Percentiles rank a stretch among this genome's conserved stretches.
Evolutionary conservation across 139 green algal genomes (phyloP).

Genomic region (Penium margaritaceum): DNA sequence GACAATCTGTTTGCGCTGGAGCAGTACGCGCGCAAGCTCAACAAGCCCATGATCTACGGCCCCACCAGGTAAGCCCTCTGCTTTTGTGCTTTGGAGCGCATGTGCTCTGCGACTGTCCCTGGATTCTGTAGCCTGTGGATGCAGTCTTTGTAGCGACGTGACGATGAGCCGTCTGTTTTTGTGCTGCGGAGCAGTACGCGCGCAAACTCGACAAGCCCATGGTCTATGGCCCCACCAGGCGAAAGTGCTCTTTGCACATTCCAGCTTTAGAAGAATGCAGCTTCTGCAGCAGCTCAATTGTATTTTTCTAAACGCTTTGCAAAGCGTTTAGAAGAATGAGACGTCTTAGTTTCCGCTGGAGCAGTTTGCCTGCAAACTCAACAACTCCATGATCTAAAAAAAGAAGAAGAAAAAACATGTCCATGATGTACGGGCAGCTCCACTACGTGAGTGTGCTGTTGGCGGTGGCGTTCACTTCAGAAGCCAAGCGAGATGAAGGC

Average conservation of each 20-base stretch:
- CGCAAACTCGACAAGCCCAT: slow-evolving; percentile 72
- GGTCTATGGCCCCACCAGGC: slow-evolving; percentile 86
- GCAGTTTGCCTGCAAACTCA: not conserved
- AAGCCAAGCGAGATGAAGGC: no score
- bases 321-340: no score
- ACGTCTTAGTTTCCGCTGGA: not conserved
- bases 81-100: no score
- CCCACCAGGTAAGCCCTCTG: slow-evolving; percentile 69
- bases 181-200: slow-evolving; percentile 87
- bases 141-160: no score
- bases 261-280: not conserved
- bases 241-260: not conserved
- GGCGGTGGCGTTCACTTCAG: no score
- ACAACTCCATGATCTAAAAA: not conserved
- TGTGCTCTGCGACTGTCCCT: no score
- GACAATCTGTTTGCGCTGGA: slow-evolving; percentile 96
- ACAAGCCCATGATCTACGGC: slow-evolving; percentile 90
- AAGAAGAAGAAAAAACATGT: no score
- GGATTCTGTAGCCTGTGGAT: no score
- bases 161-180: slow-evolving; percentile 45
- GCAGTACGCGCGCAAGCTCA: slow-evolving; percentile 79
- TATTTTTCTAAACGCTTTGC: no score
- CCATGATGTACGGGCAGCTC: no score
- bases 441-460: no score
- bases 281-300: no score